Evolutionary conservation across 257 asterid species (phyloP).

Genomic region (Mentha longifolia): DNA sequence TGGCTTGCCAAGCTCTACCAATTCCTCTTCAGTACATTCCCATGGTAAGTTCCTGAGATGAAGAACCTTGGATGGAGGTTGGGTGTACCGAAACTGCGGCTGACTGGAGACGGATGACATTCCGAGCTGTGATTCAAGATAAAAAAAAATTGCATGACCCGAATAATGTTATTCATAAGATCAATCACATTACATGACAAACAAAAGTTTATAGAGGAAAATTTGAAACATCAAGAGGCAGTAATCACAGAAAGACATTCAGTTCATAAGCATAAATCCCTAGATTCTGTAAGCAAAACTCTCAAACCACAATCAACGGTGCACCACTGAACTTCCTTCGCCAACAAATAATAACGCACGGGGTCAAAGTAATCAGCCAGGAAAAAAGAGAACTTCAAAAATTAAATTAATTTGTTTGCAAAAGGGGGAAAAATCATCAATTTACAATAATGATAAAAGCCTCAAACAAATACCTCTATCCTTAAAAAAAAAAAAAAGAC

Average conservation of each 20-base stretch:
- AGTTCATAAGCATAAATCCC: background rate
- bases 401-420: constrained; percentile 20
- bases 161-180: constrained; percentile 1
- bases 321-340: constrained; percentile 4
- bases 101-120: constrained; percentile 96
- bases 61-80: constrained; percentile 97
- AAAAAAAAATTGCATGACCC: constrained; percentile 23
- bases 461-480: constrained; percentile 3
- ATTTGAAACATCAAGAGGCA: constrained; percentile 13
- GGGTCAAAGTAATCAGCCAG: constrained; percentile 1
- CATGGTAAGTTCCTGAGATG: constrained; percentile 97
- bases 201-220: background rate
- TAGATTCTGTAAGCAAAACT: background rate
- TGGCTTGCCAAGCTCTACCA: constrained; percentile 90
- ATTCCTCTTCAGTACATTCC: constrained; percentile 98
- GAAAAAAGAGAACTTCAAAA: constrained; percentile 23
- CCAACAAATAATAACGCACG: constrained; percentile 3
- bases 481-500: constrained; percentile 8
- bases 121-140: constrained; percentile 45
- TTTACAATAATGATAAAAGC: background rate
- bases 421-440: background rate
- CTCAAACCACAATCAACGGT: background rate
- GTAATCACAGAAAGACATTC: constrained; percentile 3
- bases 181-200: constrained; percentile 7
- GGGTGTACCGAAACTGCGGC: constrained; percentile 96